phyloP scores from a whole-genome alignment of 352 stramenopile genomes.

The Globisporangium megalacanthum region DNA sequence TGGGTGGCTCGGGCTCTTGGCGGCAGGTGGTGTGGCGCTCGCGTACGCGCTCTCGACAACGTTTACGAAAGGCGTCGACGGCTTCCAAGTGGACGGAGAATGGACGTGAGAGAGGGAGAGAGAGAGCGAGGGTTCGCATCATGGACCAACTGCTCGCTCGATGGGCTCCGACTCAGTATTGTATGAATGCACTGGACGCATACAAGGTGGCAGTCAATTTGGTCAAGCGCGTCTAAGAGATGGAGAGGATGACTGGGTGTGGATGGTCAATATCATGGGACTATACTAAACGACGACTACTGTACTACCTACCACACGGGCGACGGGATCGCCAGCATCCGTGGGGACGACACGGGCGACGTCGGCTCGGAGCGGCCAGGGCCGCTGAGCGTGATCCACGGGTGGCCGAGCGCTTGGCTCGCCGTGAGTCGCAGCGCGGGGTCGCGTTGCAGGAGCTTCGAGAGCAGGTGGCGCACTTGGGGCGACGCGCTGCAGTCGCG shows the following conservation, averaged over 20 bases:
- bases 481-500: slow-evolving; percentile 24
- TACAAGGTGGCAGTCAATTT: too few species aligned
- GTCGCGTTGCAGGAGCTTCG: slow-evolving; percentile 61
- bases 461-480: slow-evolving; percentile 64
- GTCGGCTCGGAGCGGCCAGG: slow-evolving; percentile 28
- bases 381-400: slow-evolving; percentile 60
- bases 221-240: background rate
- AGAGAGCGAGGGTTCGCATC: background rate
- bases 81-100: slow-evolving; percentile 27
- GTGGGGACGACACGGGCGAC: slow-evolving; percentile 23
- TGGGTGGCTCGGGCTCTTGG: slow-evolving; percentile 22
- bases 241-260: background rate
- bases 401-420: slow-evolving; percentile 70
- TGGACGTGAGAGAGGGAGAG: too few species aligned
- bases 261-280: too few species aligned
- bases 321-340: slow-evolving; percentile 6
- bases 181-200: too few species aligned
- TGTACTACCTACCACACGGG: slow-evolving; percentile 4
- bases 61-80: slow-evolving; percentile 43
- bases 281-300: too few species aligned
- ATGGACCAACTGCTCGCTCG: background rate
- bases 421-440: slow-evolving; percentile 71
- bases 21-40: slow-evolving; percentile 18
- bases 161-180: too few species aligned
- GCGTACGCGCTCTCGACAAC: slow-evolving; percentile 28